Percentiles rank a stretch among this genome's conserved stretches.
phyloP scores from a whole-genome alignment of 805 yeast genomes.

The Yarrowia porcina region DNA sequence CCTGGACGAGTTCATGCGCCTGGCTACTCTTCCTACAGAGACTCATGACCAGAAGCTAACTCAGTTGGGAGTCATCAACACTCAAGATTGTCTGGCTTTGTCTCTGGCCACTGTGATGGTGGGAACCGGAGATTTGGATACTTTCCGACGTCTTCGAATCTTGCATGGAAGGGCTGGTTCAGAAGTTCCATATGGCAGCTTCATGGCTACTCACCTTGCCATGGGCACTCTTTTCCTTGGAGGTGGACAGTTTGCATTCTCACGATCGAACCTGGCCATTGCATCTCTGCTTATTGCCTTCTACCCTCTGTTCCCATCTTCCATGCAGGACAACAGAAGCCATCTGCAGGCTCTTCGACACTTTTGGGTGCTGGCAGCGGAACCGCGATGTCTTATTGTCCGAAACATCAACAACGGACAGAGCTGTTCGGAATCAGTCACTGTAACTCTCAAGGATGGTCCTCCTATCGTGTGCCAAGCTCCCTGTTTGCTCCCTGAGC shows the following conservation, averaged over 20 bases:
- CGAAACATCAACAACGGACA: constrained; percentile 62
- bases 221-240: constrained; percentile 87
- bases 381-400: constrained; percentile 73
- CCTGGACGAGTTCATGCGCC: constrained; percentile 50
- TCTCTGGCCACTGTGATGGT: constrained; percentile 76
- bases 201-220: constrained; percentile 74
- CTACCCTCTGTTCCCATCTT: constrained; percentile 66
- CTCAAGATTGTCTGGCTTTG: constrained; percentile 59
- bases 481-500: constrained; percentile 69
- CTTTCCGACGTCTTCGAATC: constrained; percentile 66
- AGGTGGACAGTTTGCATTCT: constrained; percentile 85
- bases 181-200: constrained; percentile 57
- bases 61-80: constrained; percentile 49
- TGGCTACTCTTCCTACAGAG: constrained; percentile 44
- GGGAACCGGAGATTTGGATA: constrained; percentile 83
- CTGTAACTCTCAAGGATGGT: constrained; percentile 43
- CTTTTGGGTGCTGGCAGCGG: constrained; percentile 84
- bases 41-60: constrained; percentile 61
- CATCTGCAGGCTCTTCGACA: constrained; percentile 83
- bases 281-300: constrained; percentile 70
- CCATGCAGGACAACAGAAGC: constrained; percentile 46
- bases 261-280: constrained; percentile 56
- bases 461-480: constrained; percentile 41
- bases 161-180: constrained; percentile 53
- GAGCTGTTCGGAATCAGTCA: constrained; percentile 51